These are phyloP conservation scores for Carex sylvatica DNA, from an alignment of 202 grass and related monocot species.

Conservation along the genomic window DNA sequence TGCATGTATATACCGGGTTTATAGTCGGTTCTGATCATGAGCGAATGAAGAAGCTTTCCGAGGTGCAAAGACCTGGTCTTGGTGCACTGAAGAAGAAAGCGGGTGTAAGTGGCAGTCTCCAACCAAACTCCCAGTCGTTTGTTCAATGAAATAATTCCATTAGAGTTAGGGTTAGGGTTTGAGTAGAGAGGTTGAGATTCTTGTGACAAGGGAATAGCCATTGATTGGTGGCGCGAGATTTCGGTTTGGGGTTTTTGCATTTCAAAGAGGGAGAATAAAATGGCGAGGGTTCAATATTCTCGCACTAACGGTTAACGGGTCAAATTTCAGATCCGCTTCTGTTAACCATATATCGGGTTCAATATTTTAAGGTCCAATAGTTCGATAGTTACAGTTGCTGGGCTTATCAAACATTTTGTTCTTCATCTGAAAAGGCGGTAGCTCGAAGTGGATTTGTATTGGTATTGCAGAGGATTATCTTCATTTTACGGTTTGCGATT, in stretches of 20 bases:
- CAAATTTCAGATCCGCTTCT: too few species aligned
- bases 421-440: too few species aligned
- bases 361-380: not conserved
- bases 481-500: too few species aligned
- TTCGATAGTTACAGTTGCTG: not conserved
- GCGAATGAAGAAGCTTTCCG: slow-evolving; percentile 46
- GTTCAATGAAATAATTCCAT: not conserved
- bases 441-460: too few species aligned
- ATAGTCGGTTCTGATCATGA: slow-evolving; percentile 58
- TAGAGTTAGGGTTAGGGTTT: not conserved
- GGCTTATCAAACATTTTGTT: too few species aligned
- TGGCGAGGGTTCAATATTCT: too few species aligned
- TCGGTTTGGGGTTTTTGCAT: not conserved
- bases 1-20: slow-evolving; percentile 36
- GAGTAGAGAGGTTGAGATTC: not conserved
- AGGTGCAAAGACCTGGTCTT: slow-evolving; percentile 41
- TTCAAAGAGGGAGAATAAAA: too few species aligned
- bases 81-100: slow-evolving; percentile 38
- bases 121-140: not conserved
- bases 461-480: too few species aligned
- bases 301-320: too few species aligned
- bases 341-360: not conserved
- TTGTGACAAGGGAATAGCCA: not conserved
- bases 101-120: slow-evolving; percentile 33
- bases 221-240: not conserved